Base-by-base conservation (phyloP, 345 rosid species). In the Acer campestre region DNA sequence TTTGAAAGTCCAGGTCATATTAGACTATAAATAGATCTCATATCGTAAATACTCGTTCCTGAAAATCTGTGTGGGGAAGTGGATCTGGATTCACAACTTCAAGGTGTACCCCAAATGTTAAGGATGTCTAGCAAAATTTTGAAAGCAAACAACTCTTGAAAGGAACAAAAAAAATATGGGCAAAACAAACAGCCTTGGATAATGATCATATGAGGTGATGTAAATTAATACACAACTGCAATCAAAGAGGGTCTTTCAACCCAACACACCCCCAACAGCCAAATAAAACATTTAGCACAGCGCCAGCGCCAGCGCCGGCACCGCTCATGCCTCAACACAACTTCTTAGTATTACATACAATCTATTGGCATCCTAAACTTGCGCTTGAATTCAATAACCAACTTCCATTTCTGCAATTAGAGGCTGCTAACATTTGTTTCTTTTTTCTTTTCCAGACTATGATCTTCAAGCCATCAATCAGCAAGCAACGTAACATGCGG, bases 401-500 rank as follows among this genome's bases (percentile, higher is more conserved):
- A 68, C 68, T 66, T 77, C 35, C 42, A 55, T 25, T 69, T 18
- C 77, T 70, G 74, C 79, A 35, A 73, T 42, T 71, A 18, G 55
- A 74, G 71, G 74, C 66, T 58, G 74, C 81, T n/a, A 53, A 31
- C 25, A 56, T 17, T 9, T 22, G 31, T 2, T 16, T 53, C 42
- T 6, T 13, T 9, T 13, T 46, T 42, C 71, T 42, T 74, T 63
- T 55, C 59, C 68, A n/a, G 38, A 40, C 12, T 20, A 29, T 12
- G 75, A 25, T 46, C 55, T 74, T 70, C 31, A 27, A 61, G 75
- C 71, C 73, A 61, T 84, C 83, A 91, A 55, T 84, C 83, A 91
- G 91, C 90, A 90, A 63, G 90, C 82, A 75, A 90, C 87, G 10
- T 86, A 67, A 66, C 86, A 86, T 0, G 86, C 16, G 20, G 83